These are phyloP conservation scores for Prunella vulgaris DNA, from an alignment of 257 asterid genomes.

Conservation along the genomic window DNA sequence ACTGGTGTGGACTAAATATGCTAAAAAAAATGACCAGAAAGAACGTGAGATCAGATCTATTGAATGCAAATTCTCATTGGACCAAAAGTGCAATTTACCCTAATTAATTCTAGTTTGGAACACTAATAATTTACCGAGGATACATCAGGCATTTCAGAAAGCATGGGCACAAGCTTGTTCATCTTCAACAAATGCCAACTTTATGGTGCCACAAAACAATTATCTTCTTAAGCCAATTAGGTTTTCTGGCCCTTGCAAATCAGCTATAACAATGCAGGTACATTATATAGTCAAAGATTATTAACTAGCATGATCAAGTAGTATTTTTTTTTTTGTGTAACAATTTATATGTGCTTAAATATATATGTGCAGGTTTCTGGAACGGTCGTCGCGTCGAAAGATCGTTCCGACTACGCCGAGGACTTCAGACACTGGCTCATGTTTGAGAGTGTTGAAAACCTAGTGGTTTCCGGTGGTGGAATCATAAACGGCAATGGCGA, in stretches of 20 bases:
- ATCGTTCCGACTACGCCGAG: constrained; percentile 37
- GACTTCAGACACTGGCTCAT: constrained; percentile 59
- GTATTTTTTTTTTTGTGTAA: no score
- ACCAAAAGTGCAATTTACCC: no score
- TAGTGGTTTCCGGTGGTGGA: constrained; percentile 75
- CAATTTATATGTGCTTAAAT: not conserved
- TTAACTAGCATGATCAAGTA: not conserved
- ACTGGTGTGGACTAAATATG: no score
- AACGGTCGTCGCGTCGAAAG: constrained; percentile 43
- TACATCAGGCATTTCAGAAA: constrained; percentile 39
- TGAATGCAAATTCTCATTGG: no score
- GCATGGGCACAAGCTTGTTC: constrained; percentile 58
- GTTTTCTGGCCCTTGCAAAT: constrained; percentile 63
- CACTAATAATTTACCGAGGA: not conserved
- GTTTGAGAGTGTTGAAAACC: constrained; percentile 39
- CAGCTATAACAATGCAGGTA: constrained; percentile 49
- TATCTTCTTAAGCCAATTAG: constrained; percentile 41
- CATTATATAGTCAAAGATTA: not conserved
- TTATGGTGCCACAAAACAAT: constrained; percentile 35
- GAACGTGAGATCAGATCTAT: no score
- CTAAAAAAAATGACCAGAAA: no score
- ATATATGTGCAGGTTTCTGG: constrained; percentile 46
- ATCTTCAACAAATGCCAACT: constrained; percentile 29
- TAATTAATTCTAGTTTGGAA: not conserved
- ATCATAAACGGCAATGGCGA: constrained; percentile 65